Conservation (phyloP, 352 stramenopile genomes). For the Phytophthora litchii region DNA sequence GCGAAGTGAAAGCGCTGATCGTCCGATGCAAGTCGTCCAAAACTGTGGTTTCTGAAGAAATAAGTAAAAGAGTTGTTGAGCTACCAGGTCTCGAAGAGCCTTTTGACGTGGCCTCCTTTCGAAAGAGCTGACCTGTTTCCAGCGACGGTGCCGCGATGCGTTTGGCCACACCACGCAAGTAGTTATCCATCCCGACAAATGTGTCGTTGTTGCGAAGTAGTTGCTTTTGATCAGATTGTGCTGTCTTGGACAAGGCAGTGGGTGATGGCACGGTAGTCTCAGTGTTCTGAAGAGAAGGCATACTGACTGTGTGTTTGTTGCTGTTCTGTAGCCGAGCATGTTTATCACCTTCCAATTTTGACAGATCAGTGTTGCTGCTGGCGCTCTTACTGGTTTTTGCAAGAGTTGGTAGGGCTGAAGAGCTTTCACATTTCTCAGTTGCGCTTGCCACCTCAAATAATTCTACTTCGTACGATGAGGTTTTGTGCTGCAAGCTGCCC, state of each 20-base stretch:
- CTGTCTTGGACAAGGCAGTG: not conserved
- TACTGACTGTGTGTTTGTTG: conserved; percentile 19
- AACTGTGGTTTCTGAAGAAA: conserved; percentile 42
- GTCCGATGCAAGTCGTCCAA: conserved; percentile 46
- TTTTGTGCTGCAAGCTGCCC: conserved; percentile 3
- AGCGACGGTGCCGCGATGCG: conserved; percentile 45
- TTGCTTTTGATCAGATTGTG: conserved; percentile 26
- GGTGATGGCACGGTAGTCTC: conserved; percentile 12
- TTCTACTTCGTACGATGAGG: conserved; percentile 1
- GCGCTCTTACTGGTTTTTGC: conserved; percentile 9
- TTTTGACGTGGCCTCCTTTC: conserved; percentile 8
- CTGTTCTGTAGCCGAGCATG: not conserved
- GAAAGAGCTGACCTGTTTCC: conserved; percentile 52
- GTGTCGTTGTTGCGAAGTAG: conserved; percentile 31
- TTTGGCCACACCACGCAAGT: conserved; percentile 64
- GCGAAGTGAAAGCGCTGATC: conserved; percentile 26
- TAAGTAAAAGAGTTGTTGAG: conserved; percentile 30
- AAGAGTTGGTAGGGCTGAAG: conserved; percentile 16
- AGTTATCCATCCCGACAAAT: conserved; percentile 60
- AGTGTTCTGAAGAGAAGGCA: conserved; percentile 19
- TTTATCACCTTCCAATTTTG: conserved; percentile 4
- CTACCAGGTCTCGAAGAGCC: conserved; percentile 1
- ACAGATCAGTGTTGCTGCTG: conserved; percentile 7
- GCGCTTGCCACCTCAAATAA: not conserved
- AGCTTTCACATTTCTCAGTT: not conserved